Conservation (phyloP, 495 filamentous ascomycete species). For the Lasiosphaeria miniovina region DNA sequence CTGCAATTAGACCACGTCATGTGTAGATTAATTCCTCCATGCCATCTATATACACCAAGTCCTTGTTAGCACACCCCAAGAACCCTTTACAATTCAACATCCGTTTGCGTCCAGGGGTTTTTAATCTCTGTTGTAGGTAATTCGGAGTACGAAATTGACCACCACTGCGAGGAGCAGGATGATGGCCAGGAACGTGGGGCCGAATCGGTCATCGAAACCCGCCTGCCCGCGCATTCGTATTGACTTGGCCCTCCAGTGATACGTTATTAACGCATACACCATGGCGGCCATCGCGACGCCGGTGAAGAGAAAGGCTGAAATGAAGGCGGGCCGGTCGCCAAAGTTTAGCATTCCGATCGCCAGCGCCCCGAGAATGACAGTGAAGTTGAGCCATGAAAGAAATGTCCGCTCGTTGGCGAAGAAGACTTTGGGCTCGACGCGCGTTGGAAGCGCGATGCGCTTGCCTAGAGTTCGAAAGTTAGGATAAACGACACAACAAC, state of each 20-base stretch:
- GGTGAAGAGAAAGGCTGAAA: conserved; percentile 90
- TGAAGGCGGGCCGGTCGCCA: conserved; percentile 86
- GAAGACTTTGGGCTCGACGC: conserved; percentile 99
- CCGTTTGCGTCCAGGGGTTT: conserved; percentile 26
- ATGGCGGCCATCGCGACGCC: conserved; percentile 91
- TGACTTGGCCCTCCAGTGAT: conserved; percentile 93
- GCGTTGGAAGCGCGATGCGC: conserved; percentile 94
- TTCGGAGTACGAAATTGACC: conserved; percentile 88
- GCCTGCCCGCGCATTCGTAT: conserved; percentile 89
- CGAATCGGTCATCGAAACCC: conserved; percentile 93
- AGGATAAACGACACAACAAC: background rate
- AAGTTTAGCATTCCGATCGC: conserved; percentile 98
- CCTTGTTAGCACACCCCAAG: background rate
- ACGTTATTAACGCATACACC: conserved; percentile 91
- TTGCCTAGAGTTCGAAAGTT: conserved; percentile 63
- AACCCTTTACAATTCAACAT: background rate
- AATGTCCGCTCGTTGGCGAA: conserved; percentile 99
- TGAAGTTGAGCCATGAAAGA: conserved; percentile 99
- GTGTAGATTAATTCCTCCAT: too few relatives aligned
- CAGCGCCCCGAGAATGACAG: conserved; percentile 92
- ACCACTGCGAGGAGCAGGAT: conserved; percentile 80
- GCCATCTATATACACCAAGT: background rate
- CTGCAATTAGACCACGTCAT: too few relatives aligned
- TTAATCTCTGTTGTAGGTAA: conserved; percentile 51
- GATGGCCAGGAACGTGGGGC: conserved; percentile 83